Base-by-base conservation (phyloP, 2,329 filamentous ascomycete species). In the Mycosphaerelloides madeirae region DNA sequence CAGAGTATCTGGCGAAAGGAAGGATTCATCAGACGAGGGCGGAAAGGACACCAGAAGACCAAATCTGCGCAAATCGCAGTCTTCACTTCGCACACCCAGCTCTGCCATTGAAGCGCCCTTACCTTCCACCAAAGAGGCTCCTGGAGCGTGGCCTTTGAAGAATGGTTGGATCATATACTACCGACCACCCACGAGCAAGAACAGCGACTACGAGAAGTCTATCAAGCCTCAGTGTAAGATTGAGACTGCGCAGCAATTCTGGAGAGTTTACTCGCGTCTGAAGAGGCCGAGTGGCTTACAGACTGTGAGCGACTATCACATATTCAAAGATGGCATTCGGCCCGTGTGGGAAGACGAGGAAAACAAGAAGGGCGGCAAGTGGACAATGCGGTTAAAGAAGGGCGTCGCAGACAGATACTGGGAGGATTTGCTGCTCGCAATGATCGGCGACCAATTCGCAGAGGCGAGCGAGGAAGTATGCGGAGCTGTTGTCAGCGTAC, bases 291-390 rank as follows among this genome's bases (percentile, higher is more conserved):
- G 90, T 29, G 74, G 78, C 28, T 75, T 98, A 46, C 91, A 91
- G 6, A 83, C 91, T 3, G 91, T 97, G 22, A 96, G 90, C 18
- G 93, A 98, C 69, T 98, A 96, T 65, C 93, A 98, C 66, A 84
- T 98, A 48, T 98, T 98, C 75, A 95, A 93, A 69, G 89, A 93
- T 63, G 91, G 90, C 43, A 90, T 98, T 50, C 83, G 93, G 49
- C 93, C 93, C 16, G 93, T 98, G 58, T 98, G 93, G 93, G 93
- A 98, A 68, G 93, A 98, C 58, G 89, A 95, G 36, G 88, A 94
- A 65, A 98, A 98, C 71, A 93, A 88, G 68, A 85, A 83, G 56
- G 93, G 93, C 43, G 93, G 93, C 40, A 98, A 98, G 72, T 98
- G 91, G 91, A 90, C 96, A 54, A 83, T 98, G 65, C 80, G 91